These are phyloP conservation scores for Hebeloma cylindrosporum DNA, from an alignment of 768 basidiomycete species.

Conservation along the genomic window DNA sequence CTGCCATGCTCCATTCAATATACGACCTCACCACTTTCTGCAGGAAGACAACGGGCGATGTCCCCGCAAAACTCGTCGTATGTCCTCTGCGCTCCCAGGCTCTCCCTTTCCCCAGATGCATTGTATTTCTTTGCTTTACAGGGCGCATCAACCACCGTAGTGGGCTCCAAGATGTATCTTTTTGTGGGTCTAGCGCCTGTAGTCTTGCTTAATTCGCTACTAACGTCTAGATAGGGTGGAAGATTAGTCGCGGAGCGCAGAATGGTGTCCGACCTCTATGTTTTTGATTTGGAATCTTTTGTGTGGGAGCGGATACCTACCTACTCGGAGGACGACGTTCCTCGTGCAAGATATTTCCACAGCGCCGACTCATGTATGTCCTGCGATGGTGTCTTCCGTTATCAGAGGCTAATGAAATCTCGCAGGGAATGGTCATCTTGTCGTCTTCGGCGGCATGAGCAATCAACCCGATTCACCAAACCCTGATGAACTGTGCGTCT, in stretches of 20 bases:
- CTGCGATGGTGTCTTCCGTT: background rate
- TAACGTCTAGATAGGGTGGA: slow-evolving; percentile 60
- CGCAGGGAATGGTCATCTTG: slow-evolving; percentile 85
- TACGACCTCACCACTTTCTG: slow-evolving; percentile 88
- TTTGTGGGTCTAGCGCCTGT: slow-evolving; percentile 55
- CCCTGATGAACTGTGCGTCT: slow-evolving; percentile 84
- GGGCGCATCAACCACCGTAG: slow-evolving; percentile 91
- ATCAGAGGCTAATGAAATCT: slow-evolving; percentile 8
- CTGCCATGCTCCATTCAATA: slow-evolving; percentile 67
- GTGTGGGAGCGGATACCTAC: slow-evolving; percentile 72
- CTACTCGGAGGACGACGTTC: slow-evolving; percentile 65
- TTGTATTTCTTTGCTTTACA: slow-evolving; percentile 28
- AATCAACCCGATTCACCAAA: slow-evolving; percentile 68
- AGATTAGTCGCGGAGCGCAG: slow-evolving; percentile 81
- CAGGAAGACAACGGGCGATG: slow-evolving; percentile 79
- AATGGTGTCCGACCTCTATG: slow-evolving; percentile 90
- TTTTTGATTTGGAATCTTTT: slow-evolving; percentile 81
- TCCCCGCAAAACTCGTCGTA: slow-evolving; percentile 87
- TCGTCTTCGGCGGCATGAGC: slow-evolving; percentile 96
- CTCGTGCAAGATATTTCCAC: slow-evolving; percentile 92
- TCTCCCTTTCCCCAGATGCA: background rate
- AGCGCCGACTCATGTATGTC: slow-evolving; percentile 79
- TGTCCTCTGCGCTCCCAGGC: slow-evolving; percentile 30
- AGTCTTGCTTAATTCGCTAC: background rate
- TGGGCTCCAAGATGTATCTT: slow-evolving; percentile 85